Base-by-base conservation (phyloP, 352 stramenopile species). In the Globisporangium carolinianum region DNA sequence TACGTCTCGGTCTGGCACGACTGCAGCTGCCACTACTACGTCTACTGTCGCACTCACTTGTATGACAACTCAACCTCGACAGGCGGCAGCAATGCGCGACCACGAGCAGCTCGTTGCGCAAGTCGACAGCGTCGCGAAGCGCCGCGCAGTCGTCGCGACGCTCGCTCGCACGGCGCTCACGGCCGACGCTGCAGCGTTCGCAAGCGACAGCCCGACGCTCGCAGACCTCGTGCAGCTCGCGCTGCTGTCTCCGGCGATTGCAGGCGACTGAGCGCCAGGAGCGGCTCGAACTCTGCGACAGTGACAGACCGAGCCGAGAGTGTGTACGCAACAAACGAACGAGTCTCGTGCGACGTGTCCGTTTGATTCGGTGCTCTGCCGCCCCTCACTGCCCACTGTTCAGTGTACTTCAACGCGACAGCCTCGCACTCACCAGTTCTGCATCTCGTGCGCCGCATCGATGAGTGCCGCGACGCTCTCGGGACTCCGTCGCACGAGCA, bases 401-500 rank as follows among this genome's bases (percentile, higher is more conserved):
- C 18, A 24, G 18, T 24, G 18, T 24, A 24, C 18, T 24, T 24
- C 18, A 1, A 24, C 0, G 18, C 18, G 18, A 24, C 18, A 24
- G 18, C 35, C 10, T 36, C 42, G 46, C 47, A 14, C 5, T 67
- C 68, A 91, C 77, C 82, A 90, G 45, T 90, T 84, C 56, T 87
- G 83, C 68, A 92, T 70, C 51, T 91, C 80, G 54, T 89, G 75
- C 15, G 84, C 82, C 42, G 72, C 62, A 8, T 90, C 75, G 11
- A 89, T 76, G 48, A 94, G 72, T 15, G 71, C 64, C 11, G 68
- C 32, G 32, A 94, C 72, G n/a, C 51, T 75, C 6, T 87, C 73
- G 32, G 84, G 84, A 18, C 76, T 71, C 24, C 76, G 71, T 71
- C 78, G 74, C 51, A 94, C 75, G 46, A 94, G 75, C 47, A 94